Base-by-base conservation (phyloP, 2,329 filamentous ascomycete genomes). In the Cladophialophora carrionii region DNA sequence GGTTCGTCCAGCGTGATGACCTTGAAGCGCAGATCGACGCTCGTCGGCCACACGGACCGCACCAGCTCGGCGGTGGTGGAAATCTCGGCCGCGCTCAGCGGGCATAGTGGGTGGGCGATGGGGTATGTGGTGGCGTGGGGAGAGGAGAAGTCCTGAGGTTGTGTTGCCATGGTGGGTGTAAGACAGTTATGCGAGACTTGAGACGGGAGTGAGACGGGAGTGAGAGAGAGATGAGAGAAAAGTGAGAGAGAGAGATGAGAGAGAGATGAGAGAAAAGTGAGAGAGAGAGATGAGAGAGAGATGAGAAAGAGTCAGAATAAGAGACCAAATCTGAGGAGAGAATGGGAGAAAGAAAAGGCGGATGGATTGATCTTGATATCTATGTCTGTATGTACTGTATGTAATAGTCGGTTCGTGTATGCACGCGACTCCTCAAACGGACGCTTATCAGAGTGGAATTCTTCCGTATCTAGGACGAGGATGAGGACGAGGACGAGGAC, bases 1-100 rank as follows among this genome's bases (percentile, higher is more conserved):
- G 88, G 87, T 72, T 90, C 87, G 58, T 88, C 82, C 3, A 90
- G 79, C 24, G 86, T 90, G 57, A 91, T 83, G 70, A 84, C 84
- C 77, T 91, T 91, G 81, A 86, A 87, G 5, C 79, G 76, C 32
- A 81, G 63, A 56, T 73, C 67, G n/a, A 71, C 69, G 37, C 70
- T 68, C 10, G 68, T 57, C 17, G 73, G 73, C 68, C 72, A 75
- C n/a, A 72, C 62, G 9, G 63, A 66, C 37, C 66, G 66, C 49
- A 75, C 53, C 31, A 74, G 63, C 29, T 73, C 65, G 22, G 71
- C 71, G 37, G 73, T 68, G 48, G 63, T 69, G 55, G 63, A 65
- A 52, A 75, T 74, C 66, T 75, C 74, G 24, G 66, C 57, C n/a
- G 69, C 64, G 5, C 72, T 70, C 62, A 75, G 65, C 7, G 74